Evolutionary conservation across 2,329 filamentous ascomycete genomes (phyloP).

Genomic region (Immersiporthe knoxdaviesiana): DNA sequence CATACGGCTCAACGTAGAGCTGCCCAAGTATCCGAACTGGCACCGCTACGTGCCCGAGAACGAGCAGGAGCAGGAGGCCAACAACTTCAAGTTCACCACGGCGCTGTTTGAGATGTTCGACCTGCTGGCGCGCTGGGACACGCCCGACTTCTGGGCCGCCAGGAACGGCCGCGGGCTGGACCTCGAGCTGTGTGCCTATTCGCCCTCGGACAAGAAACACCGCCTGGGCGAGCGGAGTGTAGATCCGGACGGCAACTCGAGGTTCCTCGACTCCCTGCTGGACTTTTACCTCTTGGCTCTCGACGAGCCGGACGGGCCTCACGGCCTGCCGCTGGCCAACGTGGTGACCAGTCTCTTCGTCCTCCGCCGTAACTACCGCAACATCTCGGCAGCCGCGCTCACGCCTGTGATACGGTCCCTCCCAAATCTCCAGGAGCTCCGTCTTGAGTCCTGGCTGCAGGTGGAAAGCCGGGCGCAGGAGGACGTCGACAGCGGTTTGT

Average conservation of each 20-base stretch:
- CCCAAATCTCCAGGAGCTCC: constrained; percentile 27
- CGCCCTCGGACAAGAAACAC: constrained; percentile 33
- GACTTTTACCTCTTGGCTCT: constrained; percentile 30
- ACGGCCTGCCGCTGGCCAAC: constrained; percentile 26
- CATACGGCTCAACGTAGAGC: constrained; percentile 33
- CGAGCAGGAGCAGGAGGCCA: constrained; percentile 35
- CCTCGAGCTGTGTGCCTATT: constrained; percentile 35
- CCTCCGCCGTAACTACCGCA: constrained; percentile 29
- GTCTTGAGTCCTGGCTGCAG: constrained; percentile 29
- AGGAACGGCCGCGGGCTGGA: constrained; percentile 29
- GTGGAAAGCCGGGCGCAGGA: constrained; percentile 24
- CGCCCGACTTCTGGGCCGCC: constrained; percentile 16
- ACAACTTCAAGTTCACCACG: constrained; percentile 35
- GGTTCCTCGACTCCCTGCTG: constrained; percentile 34
- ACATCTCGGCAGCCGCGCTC: constrained; percentile 26
- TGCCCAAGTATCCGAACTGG: constrained; percentile 32
- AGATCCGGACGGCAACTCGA: constrained; percentile 33
- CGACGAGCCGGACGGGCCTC: constrained; percentile 23
- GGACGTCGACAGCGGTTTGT: constrained; percentile 29
- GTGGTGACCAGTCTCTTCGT: constrained; percentile 25
- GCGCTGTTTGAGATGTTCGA: constrained; percentile 34
- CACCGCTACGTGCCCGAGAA: constrained; percentile 31
- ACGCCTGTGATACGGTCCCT: constrained; percentile 24
- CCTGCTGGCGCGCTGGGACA: constrained; percentile 34
- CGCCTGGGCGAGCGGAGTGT: constrained; percentile 32